Base-by-base conservation (phyloP, 2,329 filamentous ascomycete species). In the Scedosporium boydii region DNA sequence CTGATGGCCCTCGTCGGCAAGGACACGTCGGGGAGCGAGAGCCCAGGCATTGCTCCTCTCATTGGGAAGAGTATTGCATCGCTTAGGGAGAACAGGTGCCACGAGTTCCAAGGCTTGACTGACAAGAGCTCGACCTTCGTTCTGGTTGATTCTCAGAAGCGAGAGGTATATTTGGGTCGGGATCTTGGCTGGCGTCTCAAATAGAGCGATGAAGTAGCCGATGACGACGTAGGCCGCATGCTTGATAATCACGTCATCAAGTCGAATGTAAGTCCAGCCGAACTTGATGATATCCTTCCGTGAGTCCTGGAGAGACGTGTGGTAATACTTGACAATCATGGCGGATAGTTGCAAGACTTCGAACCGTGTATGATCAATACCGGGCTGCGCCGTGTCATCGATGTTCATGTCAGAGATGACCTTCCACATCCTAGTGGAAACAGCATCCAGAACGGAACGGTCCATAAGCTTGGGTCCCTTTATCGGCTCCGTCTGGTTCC, bases 241-340 rank as follows among this genome's bases (percentile, higher is more conserved):
- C 74, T 99, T 99, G 79, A 98, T 99, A 78, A 99, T 96, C 63
- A 96, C 90, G 73, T 99, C 95, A 70, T 99, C 96, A n/a, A 99
- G 83, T 26, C 91, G 87, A 69, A 99, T 99, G 71, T 96, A 98
- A 18, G 93, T 96, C 95, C 95, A 99, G 3, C 92, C 93, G 74
- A 98, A 99, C 75, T 97, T 98, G 71, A 99, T 99, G 65, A 99
- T 93, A 66, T 99, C 95, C 75, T 99, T 99, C 44, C 96, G 87
- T 2, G 91, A 88, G 69, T 98, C 95, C 67, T 96, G 90, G 1
- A 99, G 83, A 61, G 92, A 89, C 38, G 85, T 84, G 69, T 93
- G 87, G 70, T 99, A 91, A 70, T 98, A 96, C 72, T 99, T 99
- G 75, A 99, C 88, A 46, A 99, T 80, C 78, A 99, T 87, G 0